phyloP scores from a whole-genome alignment of 2,329 filamentous ascomycete genomes.

The Zasmidium cellare region DNA sequence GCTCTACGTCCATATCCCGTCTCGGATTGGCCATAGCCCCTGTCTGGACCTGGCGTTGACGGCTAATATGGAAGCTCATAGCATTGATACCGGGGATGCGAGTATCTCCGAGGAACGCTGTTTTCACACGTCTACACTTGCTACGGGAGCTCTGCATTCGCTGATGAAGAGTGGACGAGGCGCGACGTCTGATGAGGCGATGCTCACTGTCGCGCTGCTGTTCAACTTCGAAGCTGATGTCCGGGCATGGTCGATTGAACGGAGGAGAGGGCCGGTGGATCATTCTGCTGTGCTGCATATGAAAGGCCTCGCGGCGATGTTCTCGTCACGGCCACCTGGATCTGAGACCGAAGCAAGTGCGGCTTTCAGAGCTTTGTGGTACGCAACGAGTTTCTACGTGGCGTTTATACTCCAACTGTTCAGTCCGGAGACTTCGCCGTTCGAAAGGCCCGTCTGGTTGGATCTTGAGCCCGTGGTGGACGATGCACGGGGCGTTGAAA shows the following conservation, averaged over 20 bases:
- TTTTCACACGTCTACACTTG: not conserved
- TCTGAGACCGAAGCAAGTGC: not conserved
- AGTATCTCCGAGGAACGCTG: not conserved
- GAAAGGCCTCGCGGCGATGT: not conserved
- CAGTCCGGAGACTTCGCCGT: not conserved
- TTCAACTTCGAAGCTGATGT: not conserved
- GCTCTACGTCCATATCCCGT: not conserved
- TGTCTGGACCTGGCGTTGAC: not conserved
- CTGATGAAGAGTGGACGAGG: not conserved
- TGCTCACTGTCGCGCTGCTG: not conserved
- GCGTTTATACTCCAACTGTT: not conserved
- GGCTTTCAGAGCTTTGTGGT: not conserved
- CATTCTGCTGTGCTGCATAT: not conserved
- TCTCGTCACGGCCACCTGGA: not conserved
- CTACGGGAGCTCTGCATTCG: not conserved
- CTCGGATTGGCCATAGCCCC: not conserved
- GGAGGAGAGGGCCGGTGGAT: not conserved
- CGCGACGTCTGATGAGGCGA: not conserved
- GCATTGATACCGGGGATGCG: not conserved
- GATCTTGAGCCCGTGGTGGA: not conserved
- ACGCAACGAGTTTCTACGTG: not conserved
- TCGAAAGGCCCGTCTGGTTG: not conserved
- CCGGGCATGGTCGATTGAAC: not conserved
- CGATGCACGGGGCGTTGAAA: too few relatives aligned
- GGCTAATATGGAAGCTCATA: not conserved